Conservation (phyloP, 116 monocot genomes). For the Thalassia testudinum region DNA sequence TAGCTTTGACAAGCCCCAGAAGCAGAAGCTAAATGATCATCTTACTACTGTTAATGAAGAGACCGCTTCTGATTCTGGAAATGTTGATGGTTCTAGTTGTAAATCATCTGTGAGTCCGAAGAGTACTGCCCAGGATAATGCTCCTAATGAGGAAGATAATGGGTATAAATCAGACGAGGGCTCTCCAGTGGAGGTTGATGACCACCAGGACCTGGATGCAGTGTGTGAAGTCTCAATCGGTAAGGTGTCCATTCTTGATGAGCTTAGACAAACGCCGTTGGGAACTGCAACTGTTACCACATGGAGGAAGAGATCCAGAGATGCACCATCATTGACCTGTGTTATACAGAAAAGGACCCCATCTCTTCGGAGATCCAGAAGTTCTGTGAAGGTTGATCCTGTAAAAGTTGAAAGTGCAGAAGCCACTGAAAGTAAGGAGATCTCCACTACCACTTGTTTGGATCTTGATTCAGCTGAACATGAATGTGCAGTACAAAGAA, state of each 20-base stretch:
- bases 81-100: constrained; percentile 13
- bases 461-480: constrained; percentile 9
- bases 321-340: constrained; percentile 18
- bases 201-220: constrained; percentile 13
- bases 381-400: constrained; percentile 20
- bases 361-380: constrained; percentile 42
- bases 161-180: neutral
- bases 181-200: constrained; percentile 9
- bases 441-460: constrained; percentile 6
- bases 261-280: constrained; percentile 38
- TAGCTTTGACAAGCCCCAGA: constrained; percentile 48
- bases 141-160: neutral
- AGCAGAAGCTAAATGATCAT: constrained; percentile 15
- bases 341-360: constrained; percentile 19
- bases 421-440: constrained; percentile 4
- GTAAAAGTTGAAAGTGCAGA: constrained; percentile 18
- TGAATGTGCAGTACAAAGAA: constrained; percentile 10
- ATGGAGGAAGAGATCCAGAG: constrained; percentile 41
- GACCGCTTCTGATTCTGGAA: constrained; percentile 8
- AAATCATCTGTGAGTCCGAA: neutral
- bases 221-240: constrained; percentile 18
- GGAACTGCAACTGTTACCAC: constrained; percentile 20
- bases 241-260: constrained; percentile 45
- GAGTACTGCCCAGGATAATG: neutral
- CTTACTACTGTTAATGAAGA: constrained; percentile 16